Base-by-base conservation (phyloP, 768 basidiomycete genomes). In the Tubosaeta brunneosetosa region DNA sequence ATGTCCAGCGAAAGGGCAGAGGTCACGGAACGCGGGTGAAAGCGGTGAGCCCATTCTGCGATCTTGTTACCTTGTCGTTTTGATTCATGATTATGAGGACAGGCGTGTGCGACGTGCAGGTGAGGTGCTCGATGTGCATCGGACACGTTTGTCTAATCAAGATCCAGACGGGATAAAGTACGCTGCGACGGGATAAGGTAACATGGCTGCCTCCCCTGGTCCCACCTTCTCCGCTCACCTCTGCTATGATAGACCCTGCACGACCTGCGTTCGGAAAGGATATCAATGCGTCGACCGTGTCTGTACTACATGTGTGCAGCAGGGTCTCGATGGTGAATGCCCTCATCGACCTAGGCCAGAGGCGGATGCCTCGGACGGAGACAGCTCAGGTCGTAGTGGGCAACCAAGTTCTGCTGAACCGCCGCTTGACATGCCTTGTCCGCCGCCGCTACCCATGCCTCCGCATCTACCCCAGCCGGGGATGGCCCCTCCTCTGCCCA, bases 61-160 rank as follows among this genome's bases (percentile, higher is more conserved):
- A 5, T 38, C 49, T 17, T 61, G 38, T 33, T 40, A 33, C 27
- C 19, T 49, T 6, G 44, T 56, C 49, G 42, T n/a, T 33, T 27
- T 47, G 46, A 50, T 55, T 51, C 49, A 52, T 12, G 14, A 43
- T 49, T 10, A 40, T 57, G 54, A 50, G 47, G 51, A 25, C 58
- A 84, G 83, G 83, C 83, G 47, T 84, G 83, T 62, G 70, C 75
- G 53, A 77, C 69, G 56, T 84, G 83, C 76, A 82, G 82, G 82
- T 74, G 71, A 67, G 71, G 58, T 38, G 38, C 33, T 37, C 47
- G 33, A 43, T 57, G 36, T 37, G 49, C 44, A 44, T 34, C 42
- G 48, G 41, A 48, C 40, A 55, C 29, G 19, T 34, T 47, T 10
- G 50, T 58, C 53, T 62, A 48, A 58, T 49, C 55, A 49, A 55